Percentiles rank a stretch among this genome's conserved stretches.
Conservation (phyloP, 2,329 filamentous ascomycete species). For the Pyrenophora seminiperda region DNA sequence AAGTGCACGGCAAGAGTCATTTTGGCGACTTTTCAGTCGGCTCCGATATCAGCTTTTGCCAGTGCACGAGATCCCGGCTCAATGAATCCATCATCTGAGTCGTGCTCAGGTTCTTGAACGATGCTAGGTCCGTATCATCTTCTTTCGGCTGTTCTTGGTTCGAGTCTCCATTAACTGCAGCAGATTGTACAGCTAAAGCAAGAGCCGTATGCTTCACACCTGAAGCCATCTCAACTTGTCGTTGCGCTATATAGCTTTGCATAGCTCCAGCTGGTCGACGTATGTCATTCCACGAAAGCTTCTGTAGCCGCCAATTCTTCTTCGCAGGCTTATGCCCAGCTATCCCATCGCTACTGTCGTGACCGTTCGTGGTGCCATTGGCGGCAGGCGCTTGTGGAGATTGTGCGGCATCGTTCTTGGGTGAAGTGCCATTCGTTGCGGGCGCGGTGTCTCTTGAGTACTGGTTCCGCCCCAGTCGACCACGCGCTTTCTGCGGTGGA, state of each 20-base stretch:
- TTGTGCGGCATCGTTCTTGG: constrained; percentile 35
- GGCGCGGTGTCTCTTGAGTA: constrained; percentile 44
- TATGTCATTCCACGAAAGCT: constrained; percentile 84
- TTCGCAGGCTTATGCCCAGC: constrained; percentile 64
- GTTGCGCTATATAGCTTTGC: constrained; percentile 86
- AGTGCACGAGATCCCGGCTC: constrained; percentile 79
- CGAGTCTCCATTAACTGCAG: constrained; percentile 31
- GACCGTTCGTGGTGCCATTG: constrained; percentile 44
- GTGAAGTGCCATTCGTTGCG: constrained; percentile 43
- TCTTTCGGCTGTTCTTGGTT: constrained; percentile 47
- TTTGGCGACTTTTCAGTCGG: constrained; percentile 35
- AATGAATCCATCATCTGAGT: constrained; percentile 90
- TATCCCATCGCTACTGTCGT: constrained; percentile 62
- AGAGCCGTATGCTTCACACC: constrained; percentile 53
- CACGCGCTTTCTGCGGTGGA: constrained; percentile 41
- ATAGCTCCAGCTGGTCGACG: constrained; percentile 82
- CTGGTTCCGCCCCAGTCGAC: constrained; percentile 47
- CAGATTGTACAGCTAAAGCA: constrained; percentile 34
- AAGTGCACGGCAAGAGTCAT: neutral
- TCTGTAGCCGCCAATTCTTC: constrained; percentile 60
- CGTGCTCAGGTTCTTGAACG: constrained; percentile 75
- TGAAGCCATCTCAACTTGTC: constrained; percentile 79
- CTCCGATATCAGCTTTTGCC: constrained; percentile 66
- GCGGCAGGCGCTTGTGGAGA: constrained; percentile 41
- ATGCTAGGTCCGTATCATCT: constrained; percentile 41